phyloP scores from a whole-genome alignment of 371 early-diverging fungal genomes.

The Neoconidiobolus thromboides region DNA sequence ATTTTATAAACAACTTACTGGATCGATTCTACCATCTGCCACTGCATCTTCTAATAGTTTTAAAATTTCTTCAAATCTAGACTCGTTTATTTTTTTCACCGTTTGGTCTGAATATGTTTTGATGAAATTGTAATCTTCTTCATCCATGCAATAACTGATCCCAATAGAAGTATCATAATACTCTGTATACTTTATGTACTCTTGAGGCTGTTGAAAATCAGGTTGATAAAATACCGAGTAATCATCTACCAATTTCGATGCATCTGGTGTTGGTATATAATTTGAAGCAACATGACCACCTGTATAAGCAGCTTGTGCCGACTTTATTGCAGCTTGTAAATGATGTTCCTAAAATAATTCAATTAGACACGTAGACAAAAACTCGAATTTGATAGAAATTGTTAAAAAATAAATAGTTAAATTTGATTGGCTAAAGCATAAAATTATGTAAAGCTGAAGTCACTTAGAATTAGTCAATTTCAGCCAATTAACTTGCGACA shows the following conservation, averaged over 20 bases:
- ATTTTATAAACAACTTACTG: slow-evolving; percentile 11
- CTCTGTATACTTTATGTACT: slow-evolving; percentile 69
- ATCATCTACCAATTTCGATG: slow-evolving; percentile 39
- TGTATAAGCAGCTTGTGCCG: slow-evolving; percentile 44
- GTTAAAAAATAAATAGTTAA: too few species aligned
- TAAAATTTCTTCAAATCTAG: slow-evolving; percentile 63
- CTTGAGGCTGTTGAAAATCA: slow-evolving; percentile 45
- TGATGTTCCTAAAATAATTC: slow-evolving; percentile 59
- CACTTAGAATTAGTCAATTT: not conserved
- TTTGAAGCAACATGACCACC: slow-evolving; percentile 25
- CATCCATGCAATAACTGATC: slow-evolving; percentile 71
- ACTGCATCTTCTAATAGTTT: slow-evolving; percentile 43
- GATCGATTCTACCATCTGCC: slow-evolving; percentile 14
- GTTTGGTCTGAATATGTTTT: slow-evolving; percentile 20
- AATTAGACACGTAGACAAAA: not conserved
- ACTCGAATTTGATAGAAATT: not conserved
- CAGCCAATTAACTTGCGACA: slow-evolving; percentile 3
- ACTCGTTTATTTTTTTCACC: slow-evolving; percentile 25
- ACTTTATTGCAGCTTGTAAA: slow-evolving; percentile 81
- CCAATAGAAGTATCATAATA: slow-evolving; percentile 74
- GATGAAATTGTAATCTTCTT: slow-evolving; percentile 59
- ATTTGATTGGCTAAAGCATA: not conserved
- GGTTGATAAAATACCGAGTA: slow-evolving; percentile 44
- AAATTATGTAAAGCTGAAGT: not conserved
- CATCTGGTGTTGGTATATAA: slow-evolving; percentile 88